These are phyloP conservation scores for Protostelium mycophagum DNA, from an alignment of 78 protist species.

Conservation along the genomic window DNA sequence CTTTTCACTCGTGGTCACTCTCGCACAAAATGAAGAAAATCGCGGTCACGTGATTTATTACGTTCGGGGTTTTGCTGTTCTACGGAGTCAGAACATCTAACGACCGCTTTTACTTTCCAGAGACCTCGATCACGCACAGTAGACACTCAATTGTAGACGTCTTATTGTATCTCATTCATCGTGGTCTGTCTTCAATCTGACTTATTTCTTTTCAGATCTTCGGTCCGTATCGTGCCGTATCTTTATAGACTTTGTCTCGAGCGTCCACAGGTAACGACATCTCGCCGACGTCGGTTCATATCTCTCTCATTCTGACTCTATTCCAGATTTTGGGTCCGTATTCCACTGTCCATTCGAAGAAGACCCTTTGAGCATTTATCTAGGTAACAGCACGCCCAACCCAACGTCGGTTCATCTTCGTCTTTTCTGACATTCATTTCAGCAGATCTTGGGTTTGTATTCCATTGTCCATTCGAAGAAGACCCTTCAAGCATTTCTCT, in stretches of 20 bases:
- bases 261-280: background rate
- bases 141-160: background rate
- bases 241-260: background rate
- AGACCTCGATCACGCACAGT: background rate
- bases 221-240: constrained; percentile 1
- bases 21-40: too few species aligned
- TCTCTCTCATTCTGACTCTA: background rate
- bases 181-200: background rate
- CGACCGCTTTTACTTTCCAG: background rate
- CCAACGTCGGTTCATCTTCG: background rate
- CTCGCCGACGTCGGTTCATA: background rate
- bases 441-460: background rate
- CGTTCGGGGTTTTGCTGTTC: too few species aligned
- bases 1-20: too few species aligned
- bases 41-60: too few species aligned
- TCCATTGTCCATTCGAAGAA: background rate
- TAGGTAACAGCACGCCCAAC: background rate
- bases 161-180: background rate
- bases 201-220: background rate
- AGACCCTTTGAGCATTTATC: background rate
- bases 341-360: background rate
- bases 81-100: too few species aligned
- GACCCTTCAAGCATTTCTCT: background rate
- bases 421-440: background rate
- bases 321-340: background rate